Evolutionary conservation across 257 asterid species (phyloP).

Genomic region (Penstemon eatonii): DNA sequence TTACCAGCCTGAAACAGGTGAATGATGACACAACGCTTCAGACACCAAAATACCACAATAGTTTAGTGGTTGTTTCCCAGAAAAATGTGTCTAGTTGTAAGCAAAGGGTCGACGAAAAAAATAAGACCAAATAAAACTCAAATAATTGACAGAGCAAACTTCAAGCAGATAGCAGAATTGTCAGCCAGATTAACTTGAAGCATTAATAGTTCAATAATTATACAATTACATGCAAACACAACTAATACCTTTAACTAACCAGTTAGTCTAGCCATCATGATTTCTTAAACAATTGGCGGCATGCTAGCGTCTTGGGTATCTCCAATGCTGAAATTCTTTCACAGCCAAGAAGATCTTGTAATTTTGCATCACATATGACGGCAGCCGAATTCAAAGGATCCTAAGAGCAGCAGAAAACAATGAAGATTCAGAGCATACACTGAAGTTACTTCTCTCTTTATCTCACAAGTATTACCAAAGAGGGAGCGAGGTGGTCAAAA

Average conservation of each 20-base stretch:
- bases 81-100: neutral
- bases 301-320: constrained; percentile 61
- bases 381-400: constrained; percentile 58
- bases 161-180: neutral
- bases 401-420: constrained; percentile 34
- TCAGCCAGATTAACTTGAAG: constrained; percentile 6
- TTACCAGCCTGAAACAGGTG: neutral
- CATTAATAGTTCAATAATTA: neutral
- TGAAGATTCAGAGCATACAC: constrained; percentile 15
- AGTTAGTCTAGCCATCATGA: constrained; percentile 43
- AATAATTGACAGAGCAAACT: neutral
- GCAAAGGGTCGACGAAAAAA: neutral
- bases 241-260: constrained; percentile 30
- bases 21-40: neutral
- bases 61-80: neutral
- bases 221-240: neutral
- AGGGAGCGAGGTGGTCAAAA: neutral
- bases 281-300: constrained; percentile 51
- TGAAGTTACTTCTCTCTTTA: neutral
- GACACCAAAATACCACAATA: neutral
- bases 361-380: constrained; percentile 58
- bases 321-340: constrained; percentile 61
- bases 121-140: neutral
- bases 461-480: neutral
- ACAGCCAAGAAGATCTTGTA: constrained; percentile 67